These are phyloP conservation scores for Phytopythium helicoides DNA, from an alignment of 352 stramenopile species.

Conservation along the genomic window DNA sequence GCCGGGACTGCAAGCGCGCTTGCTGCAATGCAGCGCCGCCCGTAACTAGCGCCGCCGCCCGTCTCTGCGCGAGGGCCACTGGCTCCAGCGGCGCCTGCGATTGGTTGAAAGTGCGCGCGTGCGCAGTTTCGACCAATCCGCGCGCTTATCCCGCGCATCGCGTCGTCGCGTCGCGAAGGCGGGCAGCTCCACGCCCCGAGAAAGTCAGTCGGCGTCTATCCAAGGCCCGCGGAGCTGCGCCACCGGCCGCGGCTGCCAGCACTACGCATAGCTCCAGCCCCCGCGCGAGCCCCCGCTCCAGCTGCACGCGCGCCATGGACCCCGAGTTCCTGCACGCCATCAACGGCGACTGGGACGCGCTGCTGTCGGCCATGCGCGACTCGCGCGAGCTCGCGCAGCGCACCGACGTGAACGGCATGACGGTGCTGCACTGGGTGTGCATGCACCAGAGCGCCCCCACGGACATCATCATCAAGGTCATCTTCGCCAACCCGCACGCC, in stretches of 20 bases:
- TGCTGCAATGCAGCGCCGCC: too few relatives aligned
- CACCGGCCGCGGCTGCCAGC: conserved; percentile 5
- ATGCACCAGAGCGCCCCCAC: conserved; percentile 72
- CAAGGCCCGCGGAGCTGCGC: background rate
- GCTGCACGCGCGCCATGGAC: conserved; percentile 71
- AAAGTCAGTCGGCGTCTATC: conserved; percentile 4
- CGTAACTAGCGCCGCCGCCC: too few relatives aligned
- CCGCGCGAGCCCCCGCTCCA: too few relatives aligned
- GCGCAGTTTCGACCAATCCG: conserved; percentile 1
- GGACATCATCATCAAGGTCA: conserved; percentile 76
- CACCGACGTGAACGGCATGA: conserved; percentile 73
- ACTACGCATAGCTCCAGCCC: too few relatives aligned
- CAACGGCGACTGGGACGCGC: conserved; percentile 77
- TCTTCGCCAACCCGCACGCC: conserved; percentile 74
- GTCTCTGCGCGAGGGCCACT: too few relatives aligned
- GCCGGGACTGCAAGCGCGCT: too few relatives aligned
- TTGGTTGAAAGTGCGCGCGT: background rate
- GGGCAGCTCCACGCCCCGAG: background rate
- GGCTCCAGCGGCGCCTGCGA: background rate
- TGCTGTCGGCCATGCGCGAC: conserved; percentile 62
- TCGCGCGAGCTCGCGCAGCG: conserved; percentile 54
- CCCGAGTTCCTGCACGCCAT: conserved; percentile 73
- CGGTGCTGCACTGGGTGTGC: conserved; percentile 77
- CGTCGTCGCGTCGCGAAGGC: background rate
- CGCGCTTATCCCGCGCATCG: background rate